phyloP scores from a whole-genome alignment of 768 basidiomycete species.

The Boletus patriciae region DNA sequence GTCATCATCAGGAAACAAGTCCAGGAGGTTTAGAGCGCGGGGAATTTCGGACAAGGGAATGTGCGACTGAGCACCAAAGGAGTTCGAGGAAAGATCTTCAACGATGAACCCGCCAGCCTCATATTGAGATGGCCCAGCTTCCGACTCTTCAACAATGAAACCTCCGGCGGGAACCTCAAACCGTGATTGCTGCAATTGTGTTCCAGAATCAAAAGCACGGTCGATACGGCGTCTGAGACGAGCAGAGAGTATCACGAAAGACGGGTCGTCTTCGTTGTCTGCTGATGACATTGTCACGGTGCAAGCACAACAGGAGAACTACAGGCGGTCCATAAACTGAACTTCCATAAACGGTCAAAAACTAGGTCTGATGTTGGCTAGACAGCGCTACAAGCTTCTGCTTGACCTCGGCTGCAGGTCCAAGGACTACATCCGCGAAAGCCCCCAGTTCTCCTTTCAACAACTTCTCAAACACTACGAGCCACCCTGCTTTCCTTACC shows the following conservation, averaged over 20 bases:
- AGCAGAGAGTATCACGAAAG: constrained; percentile 43
- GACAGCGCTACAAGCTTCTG: constrained; percentile 38
- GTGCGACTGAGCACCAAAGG: constrained; percentile 16
- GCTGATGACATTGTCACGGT: constrained; percentile 23
- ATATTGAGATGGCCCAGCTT: constrained; percentile 12
- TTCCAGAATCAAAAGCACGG: constrained; percentile 44
- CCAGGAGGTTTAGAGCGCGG: constrained; percentile 58
- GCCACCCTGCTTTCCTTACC: constrained; percentile 53
- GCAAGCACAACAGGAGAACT: not conserved
- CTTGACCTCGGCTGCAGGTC: constrained; percentile 52
- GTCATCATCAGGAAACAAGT: constrained; percentile 71
- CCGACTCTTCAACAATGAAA: constrained; percentile 33
- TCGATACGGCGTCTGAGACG: constrained; percentile 50
- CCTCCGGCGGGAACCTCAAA: constrained; percentile 29
- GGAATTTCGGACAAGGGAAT: constrained; percentile 62
- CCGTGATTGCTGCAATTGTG: not conserved
- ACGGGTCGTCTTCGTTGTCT: constrained; percentile 20
- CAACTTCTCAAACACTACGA: constrained; percentile 50
- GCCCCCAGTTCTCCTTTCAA: constrained; percentile 43
- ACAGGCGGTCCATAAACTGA: not conserved
- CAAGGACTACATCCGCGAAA: constrained; percentile 40
- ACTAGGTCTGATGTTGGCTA: not conserved
- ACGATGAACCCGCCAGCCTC: constrained; percentile 35
- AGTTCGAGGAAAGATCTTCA: constrained; percentile 20
- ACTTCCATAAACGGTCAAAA: not conserved